Percentiles rank a stretch among this genome's conserved stretches.
These are phyloP conservation scores for Coix lacrymajobi DNA, from an alignment of 176 grass and related monocot species.

Conservation along the genomic window DNA sequence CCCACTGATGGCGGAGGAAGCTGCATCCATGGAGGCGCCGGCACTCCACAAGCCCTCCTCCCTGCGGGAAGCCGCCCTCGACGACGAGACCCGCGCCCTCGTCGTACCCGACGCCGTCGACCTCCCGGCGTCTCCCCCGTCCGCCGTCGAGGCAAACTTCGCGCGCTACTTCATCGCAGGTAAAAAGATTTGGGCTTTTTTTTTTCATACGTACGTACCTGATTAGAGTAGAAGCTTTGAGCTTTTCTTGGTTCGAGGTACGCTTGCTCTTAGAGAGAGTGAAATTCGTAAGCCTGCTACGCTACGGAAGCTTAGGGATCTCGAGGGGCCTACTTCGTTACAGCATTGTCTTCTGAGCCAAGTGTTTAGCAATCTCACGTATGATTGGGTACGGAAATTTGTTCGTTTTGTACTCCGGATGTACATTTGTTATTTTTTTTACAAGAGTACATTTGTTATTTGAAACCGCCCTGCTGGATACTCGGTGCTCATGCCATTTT, in stretches of 20 bases:
- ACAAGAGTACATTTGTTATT: background rate
- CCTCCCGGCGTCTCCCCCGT: conserved; percentile 53
- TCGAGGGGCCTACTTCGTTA: background rate
- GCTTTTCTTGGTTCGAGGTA: background rate
- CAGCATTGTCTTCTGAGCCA: background rate
- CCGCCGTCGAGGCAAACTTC: conserved; percentile 78
- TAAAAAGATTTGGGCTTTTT: background rate
- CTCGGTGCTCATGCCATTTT: background rate
- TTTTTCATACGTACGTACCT: background rate
- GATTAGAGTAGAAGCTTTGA: background rate
- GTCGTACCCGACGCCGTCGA: conserved; percentile 49
- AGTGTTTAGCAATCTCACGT: background rate
- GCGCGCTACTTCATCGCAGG: conserved; percentile 56
- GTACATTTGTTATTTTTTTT: background rate
- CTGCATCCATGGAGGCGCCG: background rate
- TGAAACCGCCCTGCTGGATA: background rate
- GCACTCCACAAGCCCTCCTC: background rate
- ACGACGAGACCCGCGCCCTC: conserved; percentile 47
- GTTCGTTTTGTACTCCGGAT: accelerated
- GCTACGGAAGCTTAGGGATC: background rate
- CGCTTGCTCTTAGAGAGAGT: background rate
- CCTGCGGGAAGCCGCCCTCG: background rate
- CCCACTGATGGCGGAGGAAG: conserved; percentile 17
- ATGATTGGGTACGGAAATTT: background rate
- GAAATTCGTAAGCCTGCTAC: background rate